Conservation (phyloP, 1,139 yeast species). For the Arxiozyma telluris region DNA sequence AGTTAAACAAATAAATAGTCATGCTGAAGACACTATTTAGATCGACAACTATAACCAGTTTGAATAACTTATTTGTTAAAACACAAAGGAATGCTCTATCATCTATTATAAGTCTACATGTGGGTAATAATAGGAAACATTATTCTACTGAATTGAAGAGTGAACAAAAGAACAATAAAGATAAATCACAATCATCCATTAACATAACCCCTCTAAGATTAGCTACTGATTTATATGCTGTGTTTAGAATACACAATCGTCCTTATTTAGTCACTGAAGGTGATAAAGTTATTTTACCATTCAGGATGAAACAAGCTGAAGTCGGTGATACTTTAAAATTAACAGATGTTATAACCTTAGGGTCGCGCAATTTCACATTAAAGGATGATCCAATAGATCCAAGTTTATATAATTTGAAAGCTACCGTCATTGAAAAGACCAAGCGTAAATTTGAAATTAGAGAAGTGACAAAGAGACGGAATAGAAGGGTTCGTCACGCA, state of each 20-base stretch:
- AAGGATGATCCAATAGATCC: conserved; percentile 47
- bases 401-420: conserved; percentile 52
- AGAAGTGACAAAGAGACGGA: conserved; percentile 64
- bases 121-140: background rate
- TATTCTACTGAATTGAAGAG: background rate
- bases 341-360: conserved; percentile 70
- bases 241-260: conserved; percentile 71
- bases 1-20: no score
- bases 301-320: conserved; percentile 59
- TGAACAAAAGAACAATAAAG: background rate
- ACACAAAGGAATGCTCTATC: background rate
- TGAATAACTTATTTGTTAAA: background rate
- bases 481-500: conserved; percentile 74
- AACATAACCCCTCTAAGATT: conserved; percentile 54
- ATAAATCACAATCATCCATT: background rate
- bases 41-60: background rate
- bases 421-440: conserved; percentile 78
- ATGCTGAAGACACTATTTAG: background rate
- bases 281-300: conserved; percentile 73
- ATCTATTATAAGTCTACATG: background rate
- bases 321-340: conserved; percentile 74
- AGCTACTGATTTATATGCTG: conserved; percentile 67
- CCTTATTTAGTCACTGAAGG: conserved; percentile 89
- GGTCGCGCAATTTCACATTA: conserved; percentile 74
- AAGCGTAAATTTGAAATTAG: conserved; percentile 68